Conservation (phyloP, 306 rosid genomes). For the Albizia julibrissin region DNA sequence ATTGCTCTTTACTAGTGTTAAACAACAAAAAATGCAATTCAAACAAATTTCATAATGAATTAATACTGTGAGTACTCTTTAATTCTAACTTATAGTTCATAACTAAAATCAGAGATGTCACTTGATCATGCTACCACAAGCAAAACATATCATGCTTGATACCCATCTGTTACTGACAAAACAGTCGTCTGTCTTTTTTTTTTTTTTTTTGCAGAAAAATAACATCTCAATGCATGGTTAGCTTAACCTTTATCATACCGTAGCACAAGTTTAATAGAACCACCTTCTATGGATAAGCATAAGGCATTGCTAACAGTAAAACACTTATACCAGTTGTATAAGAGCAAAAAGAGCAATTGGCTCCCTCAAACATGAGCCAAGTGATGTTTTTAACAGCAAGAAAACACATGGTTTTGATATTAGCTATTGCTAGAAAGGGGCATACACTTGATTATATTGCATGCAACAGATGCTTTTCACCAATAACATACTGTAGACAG, state of each 20-base stretch:
- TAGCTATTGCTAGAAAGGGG: neutral
- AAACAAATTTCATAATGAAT: conserved; percentile 24
- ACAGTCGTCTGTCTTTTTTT: neutral
- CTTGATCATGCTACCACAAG: neutral
- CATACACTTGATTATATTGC: neutral
- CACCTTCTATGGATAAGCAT: neutral
- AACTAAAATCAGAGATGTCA: conserved; percentile 22
- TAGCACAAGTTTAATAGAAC: neutral
- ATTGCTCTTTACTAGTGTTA: conserved; percentile 6
- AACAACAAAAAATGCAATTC: conserved; percentile 10
- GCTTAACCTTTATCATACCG: neutral
- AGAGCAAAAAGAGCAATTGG: neutral
- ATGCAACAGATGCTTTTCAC: neutral
- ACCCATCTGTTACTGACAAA: neutral
- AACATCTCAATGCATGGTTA: neutral
- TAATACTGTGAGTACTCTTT: conserved; percentile 16
- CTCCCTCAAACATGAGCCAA: neutral
- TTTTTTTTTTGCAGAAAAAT: neutral
- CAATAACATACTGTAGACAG: neutral
- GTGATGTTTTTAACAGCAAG: neutral
- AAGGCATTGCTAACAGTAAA: neutral
- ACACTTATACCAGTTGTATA: neutral
- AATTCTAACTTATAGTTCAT: neutral
- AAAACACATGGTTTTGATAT: neutral
- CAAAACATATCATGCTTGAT: conserved; percentile 11